Conservation (phyloP, 2,329 filamentous ascomycete species). For the Nothomitra cinnamomea region DNA sequence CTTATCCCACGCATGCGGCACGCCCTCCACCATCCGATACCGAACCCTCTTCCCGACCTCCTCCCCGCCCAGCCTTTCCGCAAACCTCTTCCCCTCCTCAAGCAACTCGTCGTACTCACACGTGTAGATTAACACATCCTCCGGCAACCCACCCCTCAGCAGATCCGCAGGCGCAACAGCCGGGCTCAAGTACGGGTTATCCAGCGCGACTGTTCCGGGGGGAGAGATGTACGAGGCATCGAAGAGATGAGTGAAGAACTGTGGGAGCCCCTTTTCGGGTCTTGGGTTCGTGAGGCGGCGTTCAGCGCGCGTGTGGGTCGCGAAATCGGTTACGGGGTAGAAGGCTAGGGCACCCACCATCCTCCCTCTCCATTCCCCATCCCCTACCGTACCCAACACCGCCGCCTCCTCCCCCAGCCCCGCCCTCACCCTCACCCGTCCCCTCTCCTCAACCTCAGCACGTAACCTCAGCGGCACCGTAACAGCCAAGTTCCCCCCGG, state of each 20-base stretch:
- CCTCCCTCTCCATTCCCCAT: too few relatives aligned
- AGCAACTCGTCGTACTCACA: conserved; percentile 52
- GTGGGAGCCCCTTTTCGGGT: too few relatives aligned
- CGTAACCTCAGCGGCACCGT: conserved; percentile 18
- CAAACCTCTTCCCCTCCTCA: conserved; percentile 41
- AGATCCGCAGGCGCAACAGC: conserved; percentile 36
- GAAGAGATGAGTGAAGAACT: too few relatives aligned
- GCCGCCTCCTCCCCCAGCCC: too few relatives aligned
- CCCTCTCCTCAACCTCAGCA: conserved; percentile 6
- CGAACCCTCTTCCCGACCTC: conserved; percentile 37
- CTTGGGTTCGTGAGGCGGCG: neutral
- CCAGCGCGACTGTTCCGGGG: neutral
- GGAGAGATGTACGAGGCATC: too few relatives aligned
- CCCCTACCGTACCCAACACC: too few relatives aligned
- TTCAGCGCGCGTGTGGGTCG: neutral
- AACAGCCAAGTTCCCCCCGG: conserved; percentile 33
- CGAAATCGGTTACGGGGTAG: too few relatives aligned
- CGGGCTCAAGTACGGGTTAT: conserved; percentile 38
- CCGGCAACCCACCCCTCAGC: conserved; percentile 30
- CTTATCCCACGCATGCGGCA: conserved; percentile 51
- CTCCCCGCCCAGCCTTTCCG: conserved; percentile 35
- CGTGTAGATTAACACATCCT: conserved; percentile 39
- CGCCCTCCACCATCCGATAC: conserved; percentile 27
- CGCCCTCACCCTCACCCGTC: too few relatives aligned
- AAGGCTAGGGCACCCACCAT: too few relatives aligned